Percentiles rank a stretch among this genome's conserved stretches.
Evolutionary conservation across 768 basidiomycete genomes (phyloP).

Genomic region (Mycena floridula): DNA sequence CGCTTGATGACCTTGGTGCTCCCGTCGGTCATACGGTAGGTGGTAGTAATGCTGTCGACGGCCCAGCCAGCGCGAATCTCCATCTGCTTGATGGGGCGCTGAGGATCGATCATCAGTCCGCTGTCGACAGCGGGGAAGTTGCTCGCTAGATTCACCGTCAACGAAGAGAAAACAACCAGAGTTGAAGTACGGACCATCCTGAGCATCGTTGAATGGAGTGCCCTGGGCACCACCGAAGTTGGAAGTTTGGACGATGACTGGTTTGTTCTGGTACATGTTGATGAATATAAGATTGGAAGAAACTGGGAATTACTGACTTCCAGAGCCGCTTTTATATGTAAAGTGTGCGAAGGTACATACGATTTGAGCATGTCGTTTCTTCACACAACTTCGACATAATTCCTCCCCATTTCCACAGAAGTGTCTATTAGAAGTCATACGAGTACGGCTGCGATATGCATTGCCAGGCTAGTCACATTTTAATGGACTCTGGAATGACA

Average conservation of each 20-base stretch:
- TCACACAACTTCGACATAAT: too few species aligned
- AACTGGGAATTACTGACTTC: too few species aligned
- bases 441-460: too few species aligned
- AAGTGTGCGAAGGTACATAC: too few species aligned
- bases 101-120: conserved; percentile 4
- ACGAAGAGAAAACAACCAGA: not conserved
- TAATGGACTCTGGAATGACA: too few species aligned
- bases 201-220: conserved; percentile 5
- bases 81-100: conserved; percentile 6
- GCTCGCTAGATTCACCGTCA: conserved; percentile 4
- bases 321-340: too few species aligned
- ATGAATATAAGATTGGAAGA: too few species aligned
- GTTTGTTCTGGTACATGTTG: conserved; percentile 8
- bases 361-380: too few species aligned
- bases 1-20: conserved; percentile 4
- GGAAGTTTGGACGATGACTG: conserved; percentile 8
- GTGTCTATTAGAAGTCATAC: too few species aligned
- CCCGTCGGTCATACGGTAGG: conserved; percentile 6
- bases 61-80: conserved; percentile 3
- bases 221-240: conserved; percentile 8
- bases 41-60: conserved; percentile 5
- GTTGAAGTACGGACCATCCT: not conserved
- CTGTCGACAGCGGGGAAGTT: conserved; percentile 4
- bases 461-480: too few species aligned
- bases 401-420: too few species aligned